phyloP scores from a whole-genome alignment of 331 rosid genomes.

The Quercus lobata region DNA sequence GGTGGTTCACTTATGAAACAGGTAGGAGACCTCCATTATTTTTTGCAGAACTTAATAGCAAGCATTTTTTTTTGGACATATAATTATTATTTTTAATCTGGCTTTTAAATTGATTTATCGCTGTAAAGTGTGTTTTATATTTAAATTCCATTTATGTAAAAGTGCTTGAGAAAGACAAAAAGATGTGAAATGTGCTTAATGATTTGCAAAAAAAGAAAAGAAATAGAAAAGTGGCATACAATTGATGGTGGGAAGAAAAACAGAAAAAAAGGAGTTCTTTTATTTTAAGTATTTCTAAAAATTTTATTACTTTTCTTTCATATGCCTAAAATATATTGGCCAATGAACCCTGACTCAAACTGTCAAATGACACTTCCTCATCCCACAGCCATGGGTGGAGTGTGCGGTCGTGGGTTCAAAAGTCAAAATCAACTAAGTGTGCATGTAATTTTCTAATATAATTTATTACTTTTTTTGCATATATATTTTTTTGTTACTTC shows the following conservation, averaged over 20 bases:
- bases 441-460: too few relatives aligned
- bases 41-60: not conserved
- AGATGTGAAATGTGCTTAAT: not conserved
- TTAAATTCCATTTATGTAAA: not conserved
- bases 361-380: too few relatives aligned
- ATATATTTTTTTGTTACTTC: too few relatives aligned
- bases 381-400: too few relatives aligned
- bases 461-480: too few relatives aligned
- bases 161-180: not conserved
- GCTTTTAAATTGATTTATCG: not conserved
- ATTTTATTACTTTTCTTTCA: not conserved
- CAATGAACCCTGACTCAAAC: too few relatives aligned
- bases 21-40: slow-evolving; percentile 32
- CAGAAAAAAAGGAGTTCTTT: not conserved
- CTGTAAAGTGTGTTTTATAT: not conserved
- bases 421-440: too few relatives aligned
- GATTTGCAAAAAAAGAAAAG: too few relatives aligned
- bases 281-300: not conserved
- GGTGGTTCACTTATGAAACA: slow-evolving; percentile 74
- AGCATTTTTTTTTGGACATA: not conserved
- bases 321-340: not conserved
- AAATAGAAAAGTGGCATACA: not conserved
- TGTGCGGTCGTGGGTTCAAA: too few relatives aligned
- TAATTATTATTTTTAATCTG: not conserved
- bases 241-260: not conserved